Conservation (phyloP, 78 protist genomes). For the Dictyostelium capitatum region DNA sequence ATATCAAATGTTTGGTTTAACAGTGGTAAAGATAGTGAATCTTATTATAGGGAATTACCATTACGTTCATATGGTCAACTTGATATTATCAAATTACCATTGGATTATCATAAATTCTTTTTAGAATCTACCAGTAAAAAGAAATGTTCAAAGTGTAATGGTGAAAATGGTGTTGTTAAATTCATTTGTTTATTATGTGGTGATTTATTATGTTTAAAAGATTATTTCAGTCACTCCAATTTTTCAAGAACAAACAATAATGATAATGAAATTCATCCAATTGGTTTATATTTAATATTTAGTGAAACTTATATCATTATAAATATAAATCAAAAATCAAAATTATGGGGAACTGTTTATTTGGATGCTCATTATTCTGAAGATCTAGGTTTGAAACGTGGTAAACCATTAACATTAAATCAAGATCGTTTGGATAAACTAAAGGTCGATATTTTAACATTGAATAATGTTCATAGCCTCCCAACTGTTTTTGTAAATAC, state of each 20-base stretch:
- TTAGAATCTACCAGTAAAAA: slow-evolving; percentile 6
- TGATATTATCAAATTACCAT: background rate
- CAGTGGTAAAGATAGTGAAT: background rate
- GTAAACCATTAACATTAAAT: slow-evolving; percentile 29
- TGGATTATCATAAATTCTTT: slow-evolving; percentile 23
- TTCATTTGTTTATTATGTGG: slow-evolving; percentile 21
- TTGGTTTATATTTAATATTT: background rate
- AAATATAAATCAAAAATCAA: background rate
- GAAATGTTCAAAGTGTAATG: slow-evolving; percentile 18
- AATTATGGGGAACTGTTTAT: slow-evolving; percentile 23
- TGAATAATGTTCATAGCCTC: background rate
- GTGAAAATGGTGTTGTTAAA: background rate
- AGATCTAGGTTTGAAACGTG: slow-evolving; percentile 30
- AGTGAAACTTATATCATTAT: slow-evolving; percentile 16
- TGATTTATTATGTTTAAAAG: background rate
- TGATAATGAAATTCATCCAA: slow-evolving; percentile 1
- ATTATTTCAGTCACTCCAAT: background rate
- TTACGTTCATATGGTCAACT: background rate
- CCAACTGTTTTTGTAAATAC: background rate
- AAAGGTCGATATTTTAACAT: slow-evolving; percentile 20
- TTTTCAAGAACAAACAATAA: background rate
- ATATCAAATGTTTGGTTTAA: background rate
- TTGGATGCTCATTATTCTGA: slow-evolving; percentile 48
- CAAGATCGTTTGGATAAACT: slow-evolving; percentile 3
- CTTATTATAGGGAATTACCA: background rate